Base-by-base conservation (phyloP, 2,329 filamentous ascomycete genomes). In the Aspergillus novofumigatus region DNA sequence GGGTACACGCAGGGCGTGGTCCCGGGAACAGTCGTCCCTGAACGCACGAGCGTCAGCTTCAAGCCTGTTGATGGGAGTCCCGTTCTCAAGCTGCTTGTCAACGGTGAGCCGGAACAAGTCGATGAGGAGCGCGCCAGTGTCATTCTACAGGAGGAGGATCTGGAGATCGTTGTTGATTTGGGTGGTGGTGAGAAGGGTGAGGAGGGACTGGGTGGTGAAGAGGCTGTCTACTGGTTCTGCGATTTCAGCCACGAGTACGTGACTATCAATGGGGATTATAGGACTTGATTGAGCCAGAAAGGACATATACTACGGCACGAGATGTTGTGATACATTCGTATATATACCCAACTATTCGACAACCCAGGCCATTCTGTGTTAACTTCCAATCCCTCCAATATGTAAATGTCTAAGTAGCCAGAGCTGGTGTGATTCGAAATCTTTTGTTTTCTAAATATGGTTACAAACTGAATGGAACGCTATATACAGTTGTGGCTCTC, bases 241-340 rank as follows among this genome's bases (percentile, higher is more conserved):
- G 85, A 87, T 74, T 86, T 88, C 60, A 86, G 83, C 66, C 85
- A 87, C 69, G 85, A 88, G 72, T 88, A 87, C 76, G 84, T 87
- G 50, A 87, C 84, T 52, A 88, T 88, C 65, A 88, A 88, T 68
- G 85, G 83, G 41, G 85, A 88, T 71, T 88, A 88, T 71, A 74
- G 85, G 66, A 87, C 85, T 32, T 86, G 62, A 62, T 26, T 41
- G 41, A 51, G 49, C 26, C 1, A 21, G 23, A 21, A n/a, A n/a
- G n/a, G 10, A 45, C 26, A 23, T 25, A 49, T 23, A 49, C 49
- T 32, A 7, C 32, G 51, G 35, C 29, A 47, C 8, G 32, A 23
- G n/a, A 4, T 20, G 10, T 17, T n/a, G 10, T 38, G 41, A 11
- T 11, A 11, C 4, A 47, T 23, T 47, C 28, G 25, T 26, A 32